A percentile compares a stretch with the other conserved stretches of the same genome.
These are phyloP conservation scores for Creolimax fragrantissima DNA, from an alignment of 78 protist species.

Conservation along the genomic window DNA sequence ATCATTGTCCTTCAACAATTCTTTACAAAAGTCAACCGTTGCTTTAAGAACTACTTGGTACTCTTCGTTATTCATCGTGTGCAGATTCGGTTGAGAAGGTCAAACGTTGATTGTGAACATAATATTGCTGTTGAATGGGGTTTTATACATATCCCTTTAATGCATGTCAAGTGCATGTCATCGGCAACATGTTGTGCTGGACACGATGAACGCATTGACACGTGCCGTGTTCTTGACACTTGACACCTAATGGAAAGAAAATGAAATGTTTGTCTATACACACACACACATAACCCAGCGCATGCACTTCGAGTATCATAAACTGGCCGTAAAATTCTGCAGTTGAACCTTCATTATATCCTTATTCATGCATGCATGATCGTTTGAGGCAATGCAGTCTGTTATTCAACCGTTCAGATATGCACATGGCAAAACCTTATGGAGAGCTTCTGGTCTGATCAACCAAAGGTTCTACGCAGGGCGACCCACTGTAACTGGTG, in stretches of 20 bases:
- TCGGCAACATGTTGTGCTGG: neutral
- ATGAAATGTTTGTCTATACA: neutral
- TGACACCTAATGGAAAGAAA: neutral
- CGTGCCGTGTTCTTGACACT: neutral
- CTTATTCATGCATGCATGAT: neutral
- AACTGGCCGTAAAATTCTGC: neutral
- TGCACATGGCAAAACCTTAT: neutral
- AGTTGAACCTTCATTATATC: neutral
- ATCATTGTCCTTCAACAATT: neutral
- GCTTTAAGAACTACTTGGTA: neutral
- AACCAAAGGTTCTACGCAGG: too few relatives aligned
- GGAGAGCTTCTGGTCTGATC: too few relatives aligned
- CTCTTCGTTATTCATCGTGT: neutral
- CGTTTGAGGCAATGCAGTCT: neutral
- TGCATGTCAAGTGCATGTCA: neutral
- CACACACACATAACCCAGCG: neutral
- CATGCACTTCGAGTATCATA: neutral
- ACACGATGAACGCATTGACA: neutral
- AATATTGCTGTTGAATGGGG: neutral
- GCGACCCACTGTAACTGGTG: too few relatives aligned
- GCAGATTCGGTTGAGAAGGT: neutral
- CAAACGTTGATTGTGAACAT: neutral
- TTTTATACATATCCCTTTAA: neutral
- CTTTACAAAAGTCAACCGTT: neutral
- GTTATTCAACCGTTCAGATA: neutral